Percentiles rank a stretch among this genome's conserved stretches.
These are phyloP conservation scores for Kuraishia floccosa DNA, from an alignment of 805 yeast genomes.

Conservation along the genomic window DNA sequence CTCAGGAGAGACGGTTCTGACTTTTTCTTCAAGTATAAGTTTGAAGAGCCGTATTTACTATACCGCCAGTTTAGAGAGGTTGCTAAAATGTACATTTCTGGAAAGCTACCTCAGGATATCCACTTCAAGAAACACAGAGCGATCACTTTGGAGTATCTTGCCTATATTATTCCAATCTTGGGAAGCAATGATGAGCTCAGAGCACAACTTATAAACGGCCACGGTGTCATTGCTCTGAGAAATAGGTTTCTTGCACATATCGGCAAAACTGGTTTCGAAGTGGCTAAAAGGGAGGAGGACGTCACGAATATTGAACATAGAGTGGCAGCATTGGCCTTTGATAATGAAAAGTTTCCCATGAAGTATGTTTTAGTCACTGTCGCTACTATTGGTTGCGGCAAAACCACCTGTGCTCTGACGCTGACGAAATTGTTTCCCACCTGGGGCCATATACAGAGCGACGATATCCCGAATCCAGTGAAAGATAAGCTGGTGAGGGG, in stretches of 20 bases:
- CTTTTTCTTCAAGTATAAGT: conserved; percentile 85
- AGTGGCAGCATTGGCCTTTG: conserved; percentile 11
- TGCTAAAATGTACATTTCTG: conserved; percentile 44
- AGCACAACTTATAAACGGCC: conserved; percentile 37
- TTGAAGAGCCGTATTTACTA: conserved; percentile 89
- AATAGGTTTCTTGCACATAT: conserved; percentile 44
- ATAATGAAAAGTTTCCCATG: conserved; percentile 22
- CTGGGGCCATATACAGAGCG: conserved; percentile 79
- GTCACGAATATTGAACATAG: conserved; percentile 10
- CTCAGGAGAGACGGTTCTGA: conserved; percentile 19
- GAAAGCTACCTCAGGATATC: conserved; percentile 20
- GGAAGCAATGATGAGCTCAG: conserved; percentile 32
- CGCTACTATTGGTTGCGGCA: conserved; percentile 92
- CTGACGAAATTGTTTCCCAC: conserved; percentile 40
- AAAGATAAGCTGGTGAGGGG: conserved; percentile 35
- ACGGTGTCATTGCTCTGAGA: conserved; percentile 68
- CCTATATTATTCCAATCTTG: conserved; percentile 50
- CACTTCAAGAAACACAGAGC: conserved; percentile 39
- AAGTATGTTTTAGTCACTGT: conserved; percentile 69
- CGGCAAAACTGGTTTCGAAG: conserved; percentile 49
- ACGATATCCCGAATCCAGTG: conserved; percentile 44
- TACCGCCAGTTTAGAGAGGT: conserved; percentile 88
- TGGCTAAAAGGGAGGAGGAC: conserved; percentile 30
- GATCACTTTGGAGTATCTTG: conserved; percentile 57
- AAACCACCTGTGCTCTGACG: conserved; percentile 69